Evolutionary conservation across 495 filamentous ascomycete genomes (phyloP), one percentile per base, ranked within the genome.

Genomic region (Podospora pseudopauciseta): DNA sequence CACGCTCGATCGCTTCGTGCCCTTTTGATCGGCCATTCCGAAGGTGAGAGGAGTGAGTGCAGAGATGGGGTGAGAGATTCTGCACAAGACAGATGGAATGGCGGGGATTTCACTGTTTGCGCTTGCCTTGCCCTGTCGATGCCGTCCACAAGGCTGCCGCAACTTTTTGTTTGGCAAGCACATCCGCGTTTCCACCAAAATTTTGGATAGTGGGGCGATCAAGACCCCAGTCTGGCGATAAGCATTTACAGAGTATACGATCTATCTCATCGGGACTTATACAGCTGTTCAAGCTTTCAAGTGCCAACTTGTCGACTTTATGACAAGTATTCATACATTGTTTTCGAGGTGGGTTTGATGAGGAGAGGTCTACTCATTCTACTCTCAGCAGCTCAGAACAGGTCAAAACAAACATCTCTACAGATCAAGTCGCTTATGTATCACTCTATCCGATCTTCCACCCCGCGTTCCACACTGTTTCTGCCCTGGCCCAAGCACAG

Each of bases 1-100:
- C 55, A 66, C 67, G 66, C 68, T 77, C n/a, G 71, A 73, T 74
- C 76, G 73, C 68, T 78, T 78, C 65, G 64, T 66, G 67, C 63
- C 69, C 32, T 64, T 74, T 9, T 56, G 65, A 59, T 72, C 68
- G 18, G 67, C 60, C 72, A 74, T 72, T 18, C 60, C 65, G 30
- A 60, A 60, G 44, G 39, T 34, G 34, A 16, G 56, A 39, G 4
- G 55, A 23, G 23, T 32, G 19, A 28, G 49, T 32, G 63, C 19
- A 27, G 53, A 13, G 13, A 18, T 55, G 3, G 18, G 30, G 18
- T 64, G 55, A 7, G 57, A 64, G n/a, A 63, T 68, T 53, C 20
- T 4, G 54, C 54, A 57, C 23, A 18, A 57, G 20, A 16, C 5
- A n/a, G 54, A n/a, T 57, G 54, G 15, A 57, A 28, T 60, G 58